Conservation (phyloP, 352 stramenopile genomes). For the Globisporangium okanoganense region DNA sequence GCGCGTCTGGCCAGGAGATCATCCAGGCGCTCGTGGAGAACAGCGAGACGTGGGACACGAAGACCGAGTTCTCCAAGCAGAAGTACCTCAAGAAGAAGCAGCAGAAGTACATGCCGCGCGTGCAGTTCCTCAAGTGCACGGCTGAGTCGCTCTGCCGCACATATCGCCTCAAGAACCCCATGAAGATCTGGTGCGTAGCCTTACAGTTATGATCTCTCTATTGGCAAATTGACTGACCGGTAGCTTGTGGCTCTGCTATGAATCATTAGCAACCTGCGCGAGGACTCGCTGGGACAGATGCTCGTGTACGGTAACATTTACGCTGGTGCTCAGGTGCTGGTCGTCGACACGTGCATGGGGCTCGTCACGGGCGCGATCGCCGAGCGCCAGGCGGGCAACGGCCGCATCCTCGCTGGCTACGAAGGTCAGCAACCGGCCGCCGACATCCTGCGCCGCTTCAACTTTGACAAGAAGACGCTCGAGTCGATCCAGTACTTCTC, state of each 20-base stretch:
- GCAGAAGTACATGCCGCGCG: constrained; percentile 89
- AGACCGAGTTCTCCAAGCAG: constrained; percentile 95
- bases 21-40: constrained; percentile 93
- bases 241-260: background rate
- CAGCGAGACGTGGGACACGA: constrained; percentile 92
- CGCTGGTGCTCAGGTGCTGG: constrained; percentile 84
- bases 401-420: constrained; percentile 66
- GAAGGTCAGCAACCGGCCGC: constrained; percentile 70
- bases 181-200: constrained; percentile 74
- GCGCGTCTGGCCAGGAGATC: constrained; percentile 78
- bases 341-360: constrained; percentile 92
- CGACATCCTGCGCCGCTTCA: constrained; percentile 83
- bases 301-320: constrained; percentile 92
- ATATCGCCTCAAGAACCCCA: constrained; percentile 87
- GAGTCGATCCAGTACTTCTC: constrained; percentile 77
- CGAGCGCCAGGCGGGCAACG: constrained; percentile 68
- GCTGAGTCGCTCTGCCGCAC: constrained; percentile 87
- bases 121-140: constrained; percentile 85
- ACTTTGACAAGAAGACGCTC: constrained; percentile 74
- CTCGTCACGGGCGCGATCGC: constrained; percentile 89
- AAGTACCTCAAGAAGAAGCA: constrained; percentile 97
- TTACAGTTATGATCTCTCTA: background rate
- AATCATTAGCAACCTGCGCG: constrained; percentile 65
- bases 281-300: constrained; percentile 93
- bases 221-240: too few relatives aligned